Evolutionary conservation across 2,329 filamentous ascomycete genomes (phyloP).

Genomic region (Calonectria leucothoes): DNA sequence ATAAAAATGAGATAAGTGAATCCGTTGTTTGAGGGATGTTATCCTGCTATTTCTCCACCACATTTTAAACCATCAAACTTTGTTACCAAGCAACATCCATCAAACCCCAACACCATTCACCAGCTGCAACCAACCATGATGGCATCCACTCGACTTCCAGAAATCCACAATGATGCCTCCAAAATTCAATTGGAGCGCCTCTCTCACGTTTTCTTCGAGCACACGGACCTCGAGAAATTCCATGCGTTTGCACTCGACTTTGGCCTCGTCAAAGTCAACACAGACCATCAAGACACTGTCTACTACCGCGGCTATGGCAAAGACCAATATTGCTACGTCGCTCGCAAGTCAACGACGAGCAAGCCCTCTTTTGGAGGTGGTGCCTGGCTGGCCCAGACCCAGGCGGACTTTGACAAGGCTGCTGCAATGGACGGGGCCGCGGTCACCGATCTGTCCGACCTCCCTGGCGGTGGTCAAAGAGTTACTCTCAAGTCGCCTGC

Average conservation of each 20-base stretch:
- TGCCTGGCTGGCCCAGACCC: constrained; percentile 7
- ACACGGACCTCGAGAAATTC: neutral
- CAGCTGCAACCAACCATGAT: no score
- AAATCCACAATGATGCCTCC: constrained; percentile 5
- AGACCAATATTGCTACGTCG: constrained; percentile 17
- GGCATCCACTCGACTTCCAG: neutral
- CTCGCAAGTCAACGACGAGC: neutral
- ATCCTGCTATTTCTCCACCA: neutral
- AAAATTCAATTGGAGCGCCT: constrained; percentile 9
- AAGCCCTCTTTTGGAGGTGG: neutral
- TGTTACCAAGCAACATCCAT: neutral
- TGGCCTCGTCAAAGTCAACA: neutral
- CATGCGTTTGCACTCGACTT: constrained; percentile 5
- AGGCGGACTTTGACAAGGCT: constrained; percentile 17
- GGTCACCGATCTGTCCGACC: neutral
- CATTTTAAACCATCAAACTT: neutral
- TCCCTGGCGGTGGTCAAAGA: neutral
- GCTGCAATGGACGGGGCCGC: neutral
- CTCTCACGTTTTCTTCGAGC: constrained; percentile 14
- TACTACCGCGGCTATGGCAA: constrained; percentile 12
- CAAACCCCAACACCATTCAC: no score
- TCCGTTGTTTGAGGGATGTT: neutral
- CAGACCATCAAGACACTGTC: neutral
- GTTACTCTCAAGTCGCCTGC: neutral
- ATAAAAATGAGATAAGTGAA: no score